These are phyloP conservation scores for Monilinia vaccinii-corymbosi DNA, from an alignment of 2,329 filamentous ascomycete species.

Conservation along the genomic window DNA sequence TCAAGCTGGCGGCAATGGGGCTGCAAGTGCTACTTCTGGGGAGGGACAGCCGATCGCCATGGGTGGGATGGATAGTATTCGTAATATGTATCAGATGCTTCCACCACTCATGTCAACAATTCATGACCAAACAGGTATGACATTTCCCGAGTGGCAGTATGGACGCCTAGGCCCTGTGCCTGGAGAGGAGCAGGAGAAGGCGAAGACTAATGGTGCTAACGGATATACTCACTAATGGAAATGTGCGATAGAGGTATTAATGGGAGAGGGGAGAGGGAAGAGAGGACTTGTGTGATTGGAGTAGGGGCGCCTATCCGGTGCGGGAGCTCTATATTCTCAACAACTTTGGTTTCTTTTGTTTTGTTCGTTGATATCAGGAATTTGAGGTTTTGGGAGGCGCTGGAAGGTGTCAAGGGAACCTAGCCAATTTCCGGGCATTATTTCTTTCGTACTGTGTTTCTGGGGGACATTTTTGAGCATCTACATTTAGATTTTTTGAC, in stretches of 20 bases:
- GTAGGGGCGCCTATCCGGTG: neutral
- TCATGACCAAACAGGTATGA: conserved; percentile 80
- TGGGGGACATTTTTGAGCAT: neutral
- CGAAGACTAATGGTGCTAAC: conserved; percentile 9
- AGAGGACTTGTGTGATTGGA: neutral
- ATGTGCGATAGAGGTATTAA: neutral
- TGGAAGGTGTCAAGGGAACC: neutral
- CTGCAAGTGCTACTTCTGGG: neutral
- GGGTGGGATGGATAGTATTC: conserved; percentile 54
- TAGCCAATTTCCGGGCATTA: neutral
- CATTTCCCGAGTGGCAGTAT: conserved; percentile 68
- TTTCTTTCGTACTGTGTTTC: neutral
- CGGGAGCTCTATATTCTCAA: neutral
- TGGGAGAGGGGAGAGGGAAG: too few species aligned
- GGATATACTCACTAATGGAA: neutral
- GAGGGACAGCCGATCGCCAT: conserved; percentile 34
- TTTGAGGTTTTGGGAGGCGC: neutral
- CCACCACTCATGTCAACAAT: conserved; percentile 79
- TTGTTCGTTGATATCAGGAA: neutral
- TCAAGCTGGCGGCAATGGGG: conserved; percentile 30
- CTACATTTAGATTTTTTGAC: neutral
- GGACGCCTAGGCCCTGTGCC: conserved; percentile 34
- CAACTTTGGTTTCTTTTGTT: neutral
- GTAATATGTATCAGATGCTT: conserved; percentile 71
- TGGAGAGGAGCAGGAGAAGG: conserved; percentile 17